A percentile compares a stretch with the other conserved stretches of the same genome.
Conservation (phyloP, 1,284 basidiomycete species). For the Sphagnurus paluster region DNA sequence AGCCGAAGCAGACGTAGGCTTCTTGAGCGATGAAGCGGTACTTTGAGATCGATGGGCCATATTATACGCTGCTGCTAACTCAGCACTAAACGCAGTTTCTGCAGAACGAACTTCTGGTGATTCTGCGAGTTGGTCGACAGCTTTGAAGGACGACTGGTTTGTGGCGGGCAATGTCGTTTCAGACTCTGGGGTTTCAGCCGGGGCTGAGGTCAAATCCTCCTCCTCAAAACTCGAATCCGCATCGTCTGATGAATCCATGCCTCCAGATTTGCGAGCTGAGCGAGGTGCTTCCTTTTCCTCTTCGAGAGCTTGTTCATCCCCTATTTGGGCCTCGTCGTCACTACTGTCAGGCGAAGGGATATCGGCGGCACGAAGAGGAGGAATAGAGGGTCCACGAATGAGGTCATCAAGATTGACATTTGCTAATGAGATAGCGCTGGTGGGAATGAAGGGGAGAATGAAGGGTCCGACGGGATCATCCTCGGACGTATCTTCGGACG, state of each 20-base stretch:
- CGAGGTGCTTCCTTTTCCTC: constrained; percentile 23
- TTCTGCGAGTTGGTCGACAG: constrained; percentile 28
- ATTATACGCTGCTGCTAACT: constrained; percentile 29
- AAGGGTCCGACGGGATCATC: constrained; percentile 4
- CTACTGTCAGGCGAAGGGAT: constrained; percentile 21
- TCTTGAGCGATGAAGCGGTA: constrained; percentile 3
- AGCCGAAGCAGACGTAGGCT: not conserved
- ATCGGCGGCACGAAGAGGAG: constrained; percentile 27
- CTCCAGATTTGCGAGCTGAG: constrained; percentile 8
- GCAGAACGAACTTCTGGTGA: constrained; percentile 30
- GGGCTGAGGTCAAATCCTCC: constrained; percentile 12
- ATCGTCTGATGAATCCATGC: constrained; percentile 26
- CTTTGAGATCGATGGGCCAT: constrained; percentile 8
- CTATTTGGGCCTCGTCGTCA: constrained; percentile 23
- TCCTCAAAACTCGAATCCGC: constrained; percentile 22
- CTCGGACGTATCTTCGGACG: constrained; percentile 10
- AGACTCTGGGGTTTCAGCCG: not conserved
- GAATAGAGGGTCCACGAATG: constrained; percentile 44
- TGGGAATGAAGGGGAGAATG: not conserved
- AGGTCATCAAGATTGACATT: constrained; percentile 45
- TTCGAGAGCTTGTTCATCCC: constrained; percentile 18
- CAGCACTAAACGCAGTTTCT: constrained; percentile 32
- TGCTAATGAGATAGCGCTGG: constrained; percentile 13
- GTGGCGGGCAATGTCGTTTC: not conserved
- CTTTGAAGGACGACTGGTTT: constrained; percentile 27